Evolutionary conservation across 306 rosid genomes (phyloP).

Genomic region (Fragaria nilgerrensis): DNA sequence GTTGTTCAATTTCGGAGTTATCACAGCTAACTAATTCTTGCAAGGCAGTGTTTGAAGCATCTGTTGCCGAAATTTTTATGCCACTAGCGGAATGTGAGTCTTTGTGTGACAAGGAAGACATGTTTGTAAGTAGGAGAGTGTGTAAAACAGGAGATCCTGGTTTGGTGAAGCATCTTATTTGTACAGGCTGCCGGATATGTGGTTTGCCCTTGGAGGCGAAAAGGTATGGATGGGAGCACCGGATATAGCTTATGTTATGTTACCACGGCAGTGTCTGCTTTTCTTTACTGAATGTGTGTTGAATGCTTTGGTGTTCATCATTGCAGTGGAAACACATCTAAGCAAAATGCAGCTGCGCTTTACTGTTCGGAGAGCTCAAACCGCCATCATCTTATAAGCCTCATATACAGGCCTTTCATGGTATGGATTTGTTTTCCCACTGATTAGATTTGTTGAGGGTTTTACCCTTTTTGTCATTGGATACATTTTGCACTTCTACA

Average conservation of each 20-base stretch:
- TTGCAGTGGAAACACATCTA: constrained; percentile 32
- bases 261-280: background rate
- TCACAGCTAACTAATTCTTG: constrained; percentile 42
- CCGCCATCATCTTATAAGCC: constrained; percentile 53
- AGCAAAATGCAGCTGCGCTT: constrained; percentile 39
- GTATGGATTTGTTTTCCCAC: constrained; percentile 33
- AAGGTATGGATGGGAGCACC: constrained; percentile 30
- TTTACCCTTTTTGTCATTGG: background rate
- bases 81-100: constrained; percentile 31
- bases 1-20: constrained; percentile 50
- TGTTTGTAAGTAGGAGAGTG: constrained; percentile 60
- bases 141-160: constrained; percentile 34
- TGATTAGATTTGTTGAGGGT: constrained; percentile 6
- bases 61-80: constrained; percentile 61
- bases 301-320: constrained; percentile 19
- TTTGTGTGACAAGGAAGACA: constrained; percentile 35
- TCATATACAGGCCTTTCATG: constrained; percentile 81
- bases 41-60: constrained; percentile 54
- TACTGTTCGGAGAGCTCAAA: constrained; percentile 62
- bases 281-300: constrained; percentile 5
- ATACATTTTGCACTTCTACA: background rate
- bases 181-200: constrained; percentile 78
- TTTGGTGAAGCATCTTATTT: constrained; percentile 61
- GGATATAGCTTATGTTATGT: background rate
- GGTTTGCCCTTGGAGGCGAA: constrained; percentile 62